Evolutionary conservation across 164 flowering plant genomes (phyloP), one percentile per base, ranked within the genome.

Genomic region (Berberis vulgaris): DNA sequence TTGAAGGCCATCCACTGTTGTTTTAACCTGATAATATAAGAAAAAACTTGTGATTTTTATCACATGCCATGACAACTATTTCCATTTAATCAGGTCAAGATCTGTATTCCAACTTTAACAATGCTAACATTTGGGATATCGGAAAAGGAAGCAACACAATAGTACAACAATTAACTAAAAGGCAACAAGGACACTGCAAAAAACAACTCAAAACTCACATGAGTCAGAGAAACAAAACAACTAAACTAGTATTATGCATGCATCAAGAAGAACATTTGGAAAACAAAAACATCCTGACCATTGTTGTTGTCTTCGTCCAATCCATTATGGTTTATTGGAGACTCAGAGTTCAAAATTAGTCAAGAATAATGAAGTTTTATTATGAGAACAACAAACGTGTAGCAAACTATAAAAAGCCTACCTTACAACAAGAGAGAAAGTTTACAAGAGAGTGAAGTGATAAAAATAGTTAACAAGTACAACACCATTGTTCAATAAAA

Each of bases 371-470:
- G 50, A 53, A 53, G n/a, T 4, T 53, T 26, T n/a, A 53, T 50
- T 8, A 44, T 43, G 11, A 42, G 3, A 43, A 43, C 43, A 57
- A 40, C 2, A 54, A 53, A 63, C 41, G 40, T 26, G 50, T 8
- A 10, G 40, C n/a, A 39, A 40, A 41, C 4, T 2, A 6, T 1
- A 40, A 41, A 57, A 2, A 57, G 45, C 38, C 9, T 64, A 90
- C 97, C 92, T 82, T 73, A 53, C 41, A 43, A 54, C 74, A 78
- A 72, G 77, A 72, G 63, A 49, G 71, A 68, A 81, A 80, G 60
- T 83, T 85, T 26, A 26, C 26, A 26, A 26, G 26, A 26, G 26
- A 26, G 26, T 26, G 26, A 26, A 26, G 26, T 26, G 26, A 26
- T 26, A 26, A 26, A 26, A 26, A 26, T 26, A 0, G 26, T 26